These are phyloP conservation scores for Protea cynaroides DNA, from an alignment of 164 flowering plant genomes.

Conservation along the genomic window DNA sequence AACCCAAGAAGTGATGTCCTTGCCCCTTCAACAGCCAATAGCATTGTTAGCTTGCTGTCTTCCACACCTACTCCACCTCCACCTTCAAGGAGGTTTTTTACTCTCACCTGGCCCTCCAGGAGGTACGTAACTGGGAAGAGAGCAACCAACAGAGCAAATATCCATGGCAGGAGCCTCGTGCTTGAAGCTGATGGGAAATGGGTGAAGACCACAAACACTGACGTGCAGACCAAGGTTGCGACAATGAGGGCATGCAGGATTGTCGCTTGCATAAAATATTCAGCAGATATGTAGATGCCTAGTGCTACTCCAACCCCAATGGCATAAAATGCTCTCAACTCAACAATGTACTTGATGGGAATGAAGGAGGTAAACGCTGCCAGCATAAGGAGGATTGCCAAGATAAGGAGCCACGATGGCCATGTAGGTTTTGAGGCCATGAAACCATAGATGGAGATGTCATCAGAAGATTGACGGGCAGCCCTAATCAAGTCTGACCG, in stretches of 20 bases:
- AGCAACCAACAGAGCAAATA: slow-evolving; percentile 89
- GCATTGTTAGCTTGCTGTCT: slow-evolving; percentile 56
- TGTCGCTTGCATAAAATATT: slow-evolving; percentile 75
- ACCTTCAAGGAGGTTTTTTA: slow-evolving; percentile 35
- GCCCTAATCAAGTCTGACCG: slow-evolving; percentile 77
- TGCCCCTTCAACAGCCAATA: slow-evolving; percentile 92
- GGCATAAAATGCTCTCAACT: slow-evolving; percentile 71
- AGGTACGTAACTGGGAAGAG: slow-evolving; percentile 95
- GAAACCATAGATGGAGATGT: slow-evolving; percentile 88
- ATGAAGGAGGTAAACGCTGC: slow-evolving; percentile 78
- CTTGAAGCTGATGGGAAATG: slow-evolving; percentile 96
- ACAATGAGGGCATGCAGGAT: slow-evolving; percentile 72
- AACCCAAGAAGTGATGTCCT: slow-evolving; percentile 92
- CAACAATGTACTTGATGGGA: slow-evolving; percentile 85
- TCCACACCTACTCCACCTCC: slow-evolving; percentile 42
- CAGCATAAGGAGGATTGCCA: slow-evolving; percentile 71
- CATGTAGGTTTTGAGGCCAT: slow-evolving; percentile 77
- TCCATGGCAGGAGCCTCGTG: slow-evolving; percentile 84
- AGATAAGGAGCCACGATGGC: slow-evolving; percentile 97
- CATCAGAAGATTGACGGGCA: slow-evolving; percentile 84
- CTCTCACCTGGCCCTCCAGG: slow-evolving; percentile 86
- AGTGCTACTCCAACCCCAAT: slow-evolving; percentile 79
- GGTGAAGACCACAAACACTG: slow-evolving; percentile 86
- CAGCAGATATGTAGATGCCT: slow-evolving; percentile 85
- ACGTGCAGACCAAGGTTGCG: slow-evolving; percentile 72